Conservation (phyloP, 371 early-diverging fungal species). For the Thermomucor indicae-seudaticae region DNA sequence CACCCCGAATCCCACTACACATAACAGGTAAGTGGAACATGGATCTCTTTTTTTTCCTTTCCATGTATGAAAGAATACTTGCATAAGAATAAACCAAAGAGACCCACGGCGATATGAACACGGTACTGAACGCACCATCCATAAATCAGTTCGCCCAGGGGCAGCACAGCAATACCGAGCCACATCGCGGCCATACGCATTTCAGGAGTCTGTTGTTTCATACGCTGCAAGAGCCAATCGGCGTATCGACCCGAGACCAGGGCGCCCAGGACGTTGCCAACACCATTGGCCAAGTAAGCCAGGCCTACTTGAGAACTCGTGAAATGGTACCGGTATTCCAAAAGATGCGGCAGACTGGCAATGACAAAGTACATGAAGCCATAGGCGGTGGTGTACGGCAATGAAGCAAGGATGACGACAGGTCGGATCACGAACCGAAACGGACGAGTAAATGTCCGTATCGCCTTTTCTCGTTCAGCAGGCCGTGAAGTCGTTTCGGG, state of each 20-base stretch:
- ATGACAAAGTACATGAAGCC: conserved; percentile 50
- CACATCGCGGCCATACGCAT: conserved; percentile 30
- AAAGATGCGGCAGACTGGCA: conserved; percentile 29
- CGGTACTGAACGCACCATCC: conserved; percentile 40
- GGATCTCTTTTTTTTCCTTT: no score
- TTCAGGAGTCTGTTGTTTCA: conserved; percentile 16
- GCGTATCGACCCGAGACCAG: conserved; percentile 34
- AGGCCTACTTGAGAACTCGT: conserved; percentile 39
- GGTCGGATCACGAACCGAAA: conserved; percentile 39
- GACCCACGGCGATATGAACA: conserved; percentile 16
- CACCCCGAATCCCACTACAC: conserved; percentile 43
- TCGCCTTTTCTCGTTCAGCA: conserved; percentile 4
- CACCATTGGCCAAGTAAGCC: conserved; percentile 38
- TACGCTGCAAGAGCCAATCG: conserved; percentile 23
- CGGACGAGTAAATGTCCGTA: conserved; percentile 30
- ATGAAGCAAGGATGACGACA: conserved; percentile 37
- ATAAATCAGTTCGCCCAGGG: conserved; percentile 31
- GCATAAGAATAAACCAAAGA: conserved; percentile 38
- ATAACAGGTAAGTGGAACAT: neutral
- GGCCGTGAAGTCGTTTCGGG: conserved; percentile 52
- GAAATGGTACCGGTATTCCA: conserved; percentile 21
- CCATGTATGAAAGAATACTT: conserved; percentile 11
- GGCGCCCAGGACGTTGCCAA: conserved; percentile 45
- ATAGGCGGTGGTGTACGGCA: conserved; percentile 52
- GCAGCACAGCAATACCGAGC: conserved; percentile 37